Base-by-base conservation (phyloP, 768 basidiomycete genomes). In the Amanita pseudoporphyria region DNA sequence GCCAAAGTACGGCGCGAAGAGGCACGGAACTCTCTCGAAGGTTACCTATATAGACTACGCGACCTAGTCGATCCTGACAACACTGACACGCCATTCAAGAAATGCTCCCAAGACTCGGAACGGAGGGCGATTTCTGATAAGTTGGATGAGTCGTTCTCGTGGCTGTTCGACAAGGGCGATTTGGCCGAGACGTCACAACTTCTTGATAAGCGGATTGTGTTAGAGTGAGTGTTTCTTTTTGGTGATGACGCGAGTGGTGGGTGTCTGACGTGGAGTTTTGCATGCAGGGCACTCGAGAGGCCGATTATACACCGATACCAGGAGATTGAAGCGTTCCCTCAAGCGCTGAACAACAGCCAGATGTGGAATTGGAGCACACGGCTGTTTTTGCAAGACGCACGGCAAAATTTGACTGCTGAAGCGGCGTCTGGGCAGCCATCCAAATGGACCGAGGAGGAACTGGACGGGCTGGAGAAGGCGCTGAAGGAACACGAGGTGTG, bases 21-120 rank as follows among this genome's bases (percentile, higher is more conserved):
- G 63, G 90, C 91, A 2, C 76, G 85, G 26, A 99, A 99, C 66
- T 73, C 77, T 21, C 79, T 99, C 45, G 96, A 99, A 65, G 80
- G 84, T 28, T 96, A 96, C 61, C 66, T 98, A n/a, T 99, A 99
- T 69, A 78, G 84, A 52, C 67, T 96, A 30, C 82, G 89, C 18
- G 92, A 92, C 60, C 72, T 95, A 9, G 70, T 97, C 26, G 74
- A 78, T 26, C 81, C 85, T 33, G 76, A 78, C 9, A 77, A 78
- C 56, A 57, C 67, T 4, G 75, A 80, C 6, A 79, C 83, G 6
- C 87, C 90, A 2, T 88, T 98, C 68, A 80, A 81, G 64, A 84
- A 87, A 59, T 94, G 85, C 62, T 94, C 92, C 4, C 84, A 83
- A 54, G 66, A 71, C 7, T 60, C 62, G 5, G 96, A 99, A 64